These are phyloP conservation scores for Aurantiochytrium sp. DNA, from an alignment of 108 stramenopile species.

Conservation along the genomic window DNA sequence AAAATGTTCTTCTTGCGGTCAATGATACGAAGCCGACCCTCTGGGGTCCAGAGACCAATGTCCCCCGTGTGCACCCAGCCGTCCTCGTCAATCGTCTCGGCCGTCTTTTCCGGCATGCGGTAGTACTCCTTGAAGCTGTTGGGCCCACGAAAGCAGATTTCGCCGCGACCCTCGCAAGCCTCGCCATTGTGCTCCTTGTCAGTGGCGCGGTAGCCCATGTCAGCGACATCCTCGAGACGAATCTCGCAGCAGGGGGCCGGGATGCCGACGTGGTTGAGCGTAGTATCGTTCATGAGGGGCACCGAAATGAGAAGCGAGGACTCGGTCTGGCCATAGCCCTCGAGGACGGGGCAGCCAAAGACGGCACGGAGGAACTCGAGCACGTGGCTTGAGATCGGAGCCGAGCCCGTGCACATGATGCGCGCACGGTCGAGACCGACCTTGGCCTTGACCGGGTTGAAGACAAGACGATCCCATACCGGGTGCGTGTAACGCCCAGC, in stretches of 20 bases:
- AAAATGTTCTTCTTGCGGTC: conserved; percentile 98
- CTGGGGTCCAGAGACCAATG: conserved; percentile 81
- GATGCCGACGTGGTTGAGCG: conserved; percentile 85
- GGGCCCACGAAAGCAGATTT: conserved; percentile 89
- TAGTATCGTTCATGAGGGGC: conserved; percentile 56
- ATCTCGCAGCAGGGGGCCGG: conserved; percentile 70
- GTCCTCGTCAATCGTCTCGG: conserved; percentile 77
- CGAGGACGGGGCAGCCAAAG: conserved; percentile 75
- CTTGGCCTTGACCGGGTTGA: conserved; percentile 77
- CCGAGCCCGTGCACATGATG: conserved; percentile 77
- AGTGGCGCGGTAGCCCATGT: conserved; percentile 86
- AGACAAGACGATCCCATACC: conserved; percentile 82
- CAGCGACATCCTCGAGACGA: conserved; percentile 78
- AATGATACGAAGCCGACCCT: conserved; percentile 85
- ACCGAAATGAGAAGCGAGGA: conserved; percentile 69
- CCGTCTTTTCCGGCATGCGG: conserved; percentile 82
- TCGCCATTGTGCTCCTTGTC: neutral
- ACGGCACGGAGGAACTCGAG: conserved; percentile 84
- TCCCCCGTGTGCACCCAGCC: conserved; percentile 96
- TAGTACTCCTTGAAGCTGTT: conserved; percentile 88
- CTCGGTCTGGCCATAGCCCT: conserved; percentile 96
- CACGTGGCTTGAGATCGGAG: conserved; percentile 73
- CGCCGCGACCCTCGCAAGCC: conserved; percentile 73
- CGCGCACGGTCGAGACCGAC: conserved; percentile 79
- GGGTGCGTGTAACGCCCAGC: conserved; percentile 60